Percentiles rank a stretch among this genome's conserved stretches.
Conservation (phyloP, 2,329 filamentous ascomycete genomes). For the Mycocentrospora acerina region DNA sequence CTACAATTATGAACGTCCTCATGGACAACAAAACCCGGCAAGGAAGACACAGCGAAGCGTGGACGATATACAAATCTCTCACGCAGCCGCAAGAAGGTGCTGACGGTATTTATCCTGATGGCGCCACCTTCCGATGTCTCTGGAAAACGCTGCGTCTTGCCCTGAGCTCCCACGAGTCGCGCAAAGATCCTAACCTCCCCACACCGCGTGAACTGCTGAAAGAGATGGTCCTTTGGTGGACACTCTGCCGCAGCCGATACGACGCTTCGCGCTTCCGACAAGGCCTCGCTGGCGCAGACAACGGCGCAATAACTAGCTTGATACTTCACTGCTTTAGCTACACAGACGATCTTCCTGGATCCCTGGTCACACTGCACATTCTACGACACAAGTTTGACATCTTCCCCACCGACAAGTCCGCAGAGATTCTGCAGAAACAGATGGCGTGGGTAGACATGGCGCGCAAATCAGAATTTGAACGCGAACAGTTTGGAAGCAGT, state of each 20-base stretch:
- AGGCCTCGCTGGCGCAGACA: constrained; percentile 25
- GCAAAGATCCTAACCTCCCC: constrained; percentile 24
- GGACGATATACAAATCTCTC: constrained; percentile 29
- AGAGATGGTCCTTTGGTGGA: constrained; percentile 36
- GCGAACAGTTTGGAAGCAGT: constrained; percentile 3
- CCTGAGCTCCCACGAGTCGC: constrained; percentile 19
- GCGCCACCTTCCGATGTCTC: constrained; percentile 29
- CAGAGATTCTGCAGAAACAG: constrained; percentile 26
- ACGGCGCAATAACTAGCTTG: constrained; percentile 24
- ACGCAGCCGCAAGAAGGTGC: constrained; percentile 19
- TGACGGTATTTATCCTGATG: constrained; percentile 30
- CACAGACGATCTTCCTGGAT: constrained; percentile 34
- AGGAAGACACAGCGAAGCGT: constrained; percentile 32
- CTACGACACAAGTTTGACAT: constrained; percentile 28
- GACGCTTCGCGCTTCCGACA: constrained; percentile 30
- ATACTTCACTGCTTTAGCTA: constrained; percentile 42
- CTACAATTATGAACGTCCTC: constrained; percentile 35
- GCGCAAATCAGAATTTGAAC: constrained; percentile 7
- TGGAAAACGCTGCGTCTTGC: constrained; percentile 38
- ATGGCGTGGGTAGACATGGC: constrained; percentile 32
- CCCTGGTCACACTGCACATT: constrained; percentile 37
- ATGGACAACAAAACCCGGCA: constrained; percentile 33
- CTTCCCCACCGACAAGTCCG: constrained; percentile 24
- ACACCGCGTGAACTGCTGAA: constrained; percentile 33
- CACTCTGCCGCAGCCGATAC: constrained; percentile 18